Evolutionary conservation across 2,329 filamentous ascomycete species (phyloP).

Genomic region (Aspergillus sp.): DNA sequence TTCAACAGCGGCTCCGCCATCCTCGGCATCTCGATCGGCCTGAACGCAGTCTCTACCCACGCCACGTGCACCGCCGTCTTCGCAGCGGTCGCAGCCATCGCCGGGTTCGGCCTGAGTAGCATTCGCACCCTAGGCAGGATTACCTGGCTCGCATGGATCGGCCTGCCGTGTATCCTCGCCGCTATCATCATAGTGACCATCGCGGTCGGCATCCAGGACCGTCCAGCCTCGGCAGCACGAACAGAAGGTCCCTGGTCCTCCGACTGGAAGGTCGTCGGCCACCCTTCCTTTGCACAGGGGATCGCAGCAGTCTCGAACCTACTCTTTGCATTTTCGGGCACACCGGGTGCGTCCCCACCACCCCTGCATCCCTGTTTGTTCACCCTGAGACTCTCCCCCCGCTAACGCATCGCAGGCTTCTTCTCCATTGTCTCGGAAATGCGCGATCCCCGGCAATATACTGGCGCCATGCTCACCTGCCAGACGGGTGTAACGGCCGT

Average conservation of each 20-base stretch:
- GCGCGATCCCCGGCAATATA: constrained; percentile 61
- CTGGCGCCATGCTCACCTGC: constrained; percentile 64
- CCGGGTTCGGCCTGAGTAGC: constrained; percentile 31
- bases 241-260: neutral
- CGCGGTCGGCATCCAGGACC: constrained; percentile 29
- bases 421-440: constrained; percentile 69
- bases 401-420: constrained; percentile 48
- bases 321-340: constrained; percentile 29
- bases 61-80: constrained; percentile 33
- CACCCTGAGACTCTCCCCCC: too few species aligned
- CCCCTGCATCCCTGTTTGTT: too few species aligned
- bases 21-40: constrained; percentile 43
- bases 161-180: constrained; percentile 20
- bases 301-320: constrained; percentile 24
- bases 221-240: neutral
- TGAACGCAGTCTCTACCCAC: constrained; percentile 47
- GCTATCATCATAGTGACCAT: constrained; percentile 31
- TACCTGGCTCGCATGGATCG: constrained; percentile 41
- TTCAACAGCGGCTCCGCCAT: constrained; percentile 50
- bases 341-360: neutral
- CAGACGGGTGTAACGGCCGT: constrained; percentile 62
- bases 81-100: constrained; percentile 24
- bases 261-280: constrained; percentile 21
- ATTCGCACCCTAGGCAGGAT: constrained; percentile 40
- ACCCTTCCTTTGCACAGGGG: constrained; percentile 26